Conservation (phyloP, 208 protist genomes). For the Crithidia mellificae region DNA sequence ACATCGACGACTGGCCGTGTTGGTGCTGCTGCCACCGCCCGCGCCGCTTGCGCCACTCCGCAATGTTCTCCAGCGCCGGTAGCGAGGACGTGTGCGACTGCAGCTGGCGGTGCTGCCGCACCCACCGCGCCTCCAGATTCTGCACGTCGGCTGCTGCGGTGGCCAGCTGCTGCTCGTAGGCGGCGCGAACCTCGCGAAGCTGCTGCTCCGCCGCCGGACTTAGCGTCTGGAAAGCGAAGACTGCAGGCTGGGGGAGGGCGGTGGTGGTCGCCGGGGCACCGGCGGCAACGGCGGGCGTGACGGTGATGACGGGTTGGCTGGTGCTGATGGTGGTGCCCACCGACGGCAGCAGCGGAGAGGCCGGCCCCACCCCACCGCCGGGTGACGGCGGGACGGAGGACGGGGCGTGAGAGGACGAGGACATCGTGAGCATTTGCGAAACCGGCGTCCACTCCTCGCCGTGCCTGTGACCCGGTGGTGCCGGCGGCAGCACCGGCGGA, state of each 20-base stretch:
- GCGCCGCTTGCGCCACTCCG: conserved; percentile 19
- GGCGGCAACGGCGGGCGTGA: neutral
- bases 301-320: too few relatives aligned
- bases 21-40: conserved; percentile 6
- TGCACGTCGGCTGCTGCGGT: neutral
- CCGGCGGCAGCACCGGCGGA: too few relatives aligned
- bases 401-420: neutral
- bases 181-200: conserved; percentile 12
- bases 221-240: neutral
- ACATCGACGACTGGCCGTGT: too few relatives aligned
- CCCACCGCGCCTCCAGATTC: conserved; percentile 24
- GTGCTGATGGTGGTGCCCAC: neutral
- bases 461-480: neutral
- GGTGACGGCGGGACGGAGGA: neutral
- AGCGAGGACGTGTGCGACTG: conserved; percentile 5
- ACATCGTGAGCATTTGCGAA: neutral
- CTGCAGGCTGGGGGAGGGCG: neutral
- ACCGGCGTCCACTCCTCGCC: conserved; percentile 3
- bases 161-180: conserved; percentile 7
- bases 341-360: neutral
- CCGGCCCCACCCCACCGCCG: neutral
- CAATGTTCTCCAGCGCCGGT: conserved; percentile 16
- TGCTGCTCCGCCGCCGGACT: conserved; percentile 22
- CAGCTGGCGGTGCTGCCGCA: conserved; percentile 19
- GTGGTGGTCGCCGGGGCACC: neutral